These are phyloP conservation scores for Ascochyta viciae-villosae DNA, from an alignment of 2,329 filamentous ascomycete genomes.

Conservation along the genomic window DNA sequence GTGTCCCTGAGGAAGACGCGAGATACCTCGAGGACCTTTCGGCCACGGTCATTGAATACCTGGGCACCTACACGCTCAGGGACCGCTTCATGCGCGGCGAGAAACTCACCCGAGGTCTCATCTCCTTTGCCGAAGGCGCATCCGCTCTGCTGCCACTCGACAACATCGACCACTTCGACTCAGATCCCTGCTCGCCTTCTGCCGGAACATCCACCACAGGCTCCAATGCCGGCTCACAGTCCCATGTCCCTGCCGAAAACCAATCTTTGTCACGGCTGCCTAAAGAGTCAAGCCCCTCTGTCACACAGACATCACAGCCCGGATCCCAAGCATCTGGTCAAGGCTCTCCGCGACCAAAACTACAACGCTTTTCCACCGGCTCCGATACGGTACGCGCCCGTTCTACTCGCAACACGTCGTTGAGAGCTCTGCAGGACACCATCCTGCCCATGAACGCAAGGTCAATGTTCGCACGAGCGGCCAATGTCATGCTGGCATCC, in stretches of 20 bases:
- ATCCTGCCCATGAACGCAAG: conserved; percentile 40
- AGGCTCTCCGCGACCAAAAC: background rate
- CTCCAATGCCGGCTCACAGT: background rate
- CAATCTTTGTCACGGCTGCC: background rate
- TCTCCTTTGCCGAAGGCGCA: conserved; percentile 41
- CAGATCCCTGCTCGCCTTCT: background rate
- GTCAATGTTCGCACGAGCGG: conserved; percentile 44
- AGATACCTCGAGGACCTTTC: conserved; percentile 34
- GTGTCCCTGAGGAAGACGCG: conserved; percentile 22
- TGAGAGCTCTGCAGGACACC: conserved; percentile 33
- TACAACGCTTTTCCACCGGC: background rate
- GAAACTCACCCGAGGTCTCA: conserved; percentile 39
- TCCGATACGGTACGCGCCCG: conserved; percentile 10
- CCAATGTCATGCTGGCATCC: conserved; percentile 41
- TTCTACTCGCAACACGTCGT: conserved; percentile 23
- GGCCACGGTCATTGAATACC: conserved; percentile 33
- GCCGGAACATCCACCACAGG: background rate
- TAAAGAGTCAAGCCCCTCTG: background rate
- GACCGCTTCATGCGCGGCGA: conserved; percentile 38
- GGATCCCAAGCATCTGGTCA: background rate
- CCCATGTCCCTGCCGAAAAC: background rate
- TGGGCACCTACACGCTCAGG: conserved; percentile 36
- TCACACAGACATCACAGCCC: conserved; percentile 4
- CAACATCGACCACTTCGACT: background rate
- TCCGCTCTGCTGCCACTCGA: conserved; percentile 29